Evolutionary conservation across 2,329 filamentous ascomycete species (phyloP), one percentile per base, ranked within the genome.

Genomic region (Emydomyces testavorans): DNA sequence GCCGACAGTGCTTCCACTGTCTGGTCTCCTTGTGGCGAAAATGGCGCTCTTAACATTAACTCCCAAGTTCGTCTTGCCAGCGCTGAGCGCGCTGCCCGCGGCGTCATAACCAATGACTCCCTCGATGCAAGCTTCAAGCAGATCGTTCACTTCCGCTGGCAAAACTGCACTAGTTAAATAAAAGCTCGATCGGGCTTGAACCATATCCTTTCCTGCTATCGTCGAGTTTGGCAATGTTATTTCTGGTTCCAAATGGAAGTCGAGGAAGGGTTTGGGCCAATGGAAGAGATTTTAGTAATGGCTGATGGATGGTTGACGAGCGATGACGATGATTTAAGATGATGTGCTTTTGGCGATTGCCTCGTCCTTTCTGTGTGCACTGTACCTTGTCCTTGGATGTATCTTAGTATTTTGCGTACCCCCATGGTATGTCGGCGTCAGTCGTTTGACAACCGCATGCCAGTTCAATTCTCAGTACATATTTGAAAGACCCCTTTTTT

Each of bases 41-140:
- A 68, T 32, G 71, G 70, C 49, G 62, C 72, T 52, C 65, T 76
- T 56, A 75, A 75, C 63, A 72, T 76, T 65, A 75, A 76, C 64
- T 73, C 71, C 24, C 70, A 74, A 56, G 64, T 71, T 54, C 69
- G 69, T 52, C 58, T 72, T 50, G 62, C 60, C 6, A 56, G 56
- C 49, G 56, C 55, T 24, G 58, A 59, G 52, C 23, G 55, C 23
- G 56, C 55, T 4, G 62, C 62, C 31, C 60, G 54, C 18, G 70
- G 70, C 48, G 55, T 69, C 15, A 61, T 73, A 52, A 72, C 69
- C 40, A 70, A 69, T 54, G 70, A 73, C 57, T 71, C 69, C n/a
- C 64, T 70, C 48, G 70, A 72, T 58, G 67, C 69, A 51, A 71
- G 71, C 58, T 69, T 72, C 59, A 65, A 59, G 26, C 68, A 68